These are phyloP conservation scores for Myrica gale DNA, from an alignment of 306 rosid genomes.

Conservation along the genomic window DNA sequence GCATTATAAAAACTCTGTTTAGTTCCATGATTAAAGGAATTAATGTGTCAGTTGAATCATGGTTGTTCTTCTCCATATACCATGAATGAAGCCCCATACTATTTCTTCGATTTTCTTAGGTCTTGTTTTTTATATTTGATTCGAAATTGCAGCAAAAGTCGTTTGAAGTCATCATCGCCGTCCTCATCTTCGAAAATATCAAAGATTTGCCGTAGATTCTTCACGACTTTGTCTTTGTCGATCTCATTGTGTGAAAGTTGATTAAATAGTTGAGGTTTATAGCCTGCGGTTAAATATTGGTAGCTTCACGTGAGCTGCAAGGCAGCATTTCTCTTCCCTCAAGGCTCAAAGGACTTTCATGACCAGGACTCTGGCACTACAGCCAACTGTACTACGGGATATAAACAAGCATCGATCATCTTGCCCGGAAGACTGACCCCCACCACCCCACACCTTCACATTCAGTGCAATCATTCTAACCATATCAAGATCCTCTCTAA, in stretches of 20 bases:
- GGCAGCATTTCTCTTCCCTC: not conserved
- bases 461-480: too few species aligned
- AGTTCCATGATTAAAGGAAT: too few species aligned
- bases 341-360: not conserved
- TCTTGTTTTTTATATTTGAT: not conserved
- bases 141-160: not conserved
- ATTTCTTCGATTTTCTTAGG: not conserved
- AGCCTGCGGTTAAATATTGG: not conserved
- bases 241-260: not conserved
- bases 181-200: not conserved
- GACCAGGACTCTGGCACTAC: too few species aligned
- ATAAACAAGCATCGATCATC: too few species aligned
- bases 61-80: too few species aligned
- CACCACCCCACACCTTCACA: too few species aligned
- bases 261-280: not conserved
- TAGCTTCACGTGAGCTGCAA: not conserved
- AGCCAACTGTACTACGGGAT: too few species aligned
- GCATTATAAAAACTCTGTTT: not conserved
- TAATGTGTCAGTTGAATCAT: too few species aligned
- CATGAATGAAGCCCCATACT: not conserved
- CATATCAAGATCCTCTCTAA: too few species aligned
- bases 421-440: too few species aligned
- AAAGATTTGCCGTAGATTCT: not conserved
- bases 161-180: not conserved
- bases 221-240: not conserved